Evolutionary conservation across 1,284 basidiomycete genomes (phyloP), one percentile per base, ranked within the genome.

Genomic region (Cryptococcus deneoformans): DNA sequence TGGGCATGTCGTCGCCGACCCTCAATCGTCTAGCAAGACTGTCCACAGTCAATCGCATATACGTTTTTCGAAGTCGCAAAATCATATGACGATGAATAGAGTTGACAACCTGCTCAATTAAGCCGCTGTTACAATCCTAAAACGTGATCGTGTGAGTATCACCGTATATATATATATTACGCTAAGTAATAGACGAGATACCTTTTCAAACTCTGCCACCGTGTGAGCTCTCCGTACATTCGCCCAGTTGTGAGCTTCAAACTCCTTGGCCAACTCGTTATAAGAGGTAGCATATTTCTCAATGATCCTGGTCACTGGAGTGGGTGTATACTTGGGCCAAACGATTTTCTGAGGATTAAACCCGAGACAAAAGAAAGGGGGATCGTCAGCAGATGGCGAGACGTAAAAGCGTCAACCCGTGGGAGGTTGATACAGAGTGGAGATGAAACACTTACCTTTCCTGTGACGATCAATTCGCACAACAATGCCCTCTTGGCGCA

Each of bases 401-500:
- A 49, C 43, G 40, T 29, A 4, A 24, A 24, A 29, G 29, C 5
- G 29, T 29, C 3, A 3, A 3, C 29, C 29, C 29, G 29, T 38
- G 20, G 43, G 35, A 53, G 35, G 39, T 7, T 37, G n/a, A 16
- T 2, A 20, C 20, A 20, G 10, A 47, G 39, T 43, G 38, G 37
- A n/a, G 8, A 54, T 29, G 29, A 5, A 29, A 29, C 29, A 29
- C 64, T 45, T 38, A 69, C 71, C 59, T 71, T 66, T 29, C 75
- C 75, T 5, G 64, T 65, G 20, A 50, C 50, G 29, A 77, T 58
- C 0, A 75, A 46, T 49, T 72, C 70, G 54, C 71, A 74, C 7
- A 77, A 64, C 34, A 75, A 65, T 3, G 75, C 75, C 37, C 75
- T 66, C 53, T 75, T 75, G 1, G 69, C 72, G 39, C 61, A 65